Evolutionary conservation across 1,284 basidiomycete genomes (phyloP), one percentile per base, ranked within the genome.

Genomic region (Tilletiaria anomala): DNA sequence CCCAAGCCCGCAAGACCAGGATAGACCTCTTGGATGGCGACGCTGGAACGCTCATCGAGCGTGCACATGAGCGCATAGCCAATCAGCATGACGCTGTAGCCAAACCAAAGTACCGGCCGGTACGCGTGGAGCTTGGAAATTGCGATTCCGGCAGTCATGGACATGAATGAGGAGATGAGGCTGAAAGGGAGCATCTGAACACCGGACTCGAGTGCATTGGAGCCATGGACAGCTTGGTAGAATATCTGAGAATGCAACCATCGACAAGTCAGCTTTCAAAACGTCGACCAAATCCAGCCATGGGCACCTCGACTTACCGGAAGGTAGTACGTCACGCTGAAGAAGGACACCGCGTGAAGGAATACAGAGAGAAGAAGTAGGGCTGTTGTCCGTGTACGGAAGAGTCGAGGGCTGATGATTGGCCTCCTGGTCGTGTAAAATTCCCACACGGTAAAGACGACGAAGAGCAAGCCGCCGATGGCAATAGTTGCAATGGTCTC

Each of bases 351-450:
- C 0, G 76, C 78, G 56, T 87, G 83, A 3, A 82, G 53, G 56
- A 84, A 76, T 3, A 70, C 71, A 2, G 75, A 72, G 21, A 80
- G 55, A 10, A 86, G 69, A 29, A 85, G 67, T 21, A 80, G 71
- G 1, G 71, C 72, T 0, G 82, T 83, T 2, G 83, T 87, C 16
- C 82, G 75, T 2, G 79, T 83, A 75, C 80, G 35, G 71, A 88
- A 85, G 23, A 87, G 61, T 3, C 83, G 75, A 5, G 82, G 78
- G 6, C 84, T 83, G 5, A 93, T 70, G 48, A 91, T 83, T 0
- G 85, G 80, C 4, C 78, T 78, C 35, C 72, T 40, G 17, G 45
- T 78, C 0, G 85, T 89, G 46, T 68, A 73, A 3, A 73, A 47
- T 61, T 86, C 84, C 55, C 83, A 80, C 22, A 79, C 51, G 4